Base-by-base conservation (phyloP, 345 rosid genomes). In the Citrus unshiu region DNA sequence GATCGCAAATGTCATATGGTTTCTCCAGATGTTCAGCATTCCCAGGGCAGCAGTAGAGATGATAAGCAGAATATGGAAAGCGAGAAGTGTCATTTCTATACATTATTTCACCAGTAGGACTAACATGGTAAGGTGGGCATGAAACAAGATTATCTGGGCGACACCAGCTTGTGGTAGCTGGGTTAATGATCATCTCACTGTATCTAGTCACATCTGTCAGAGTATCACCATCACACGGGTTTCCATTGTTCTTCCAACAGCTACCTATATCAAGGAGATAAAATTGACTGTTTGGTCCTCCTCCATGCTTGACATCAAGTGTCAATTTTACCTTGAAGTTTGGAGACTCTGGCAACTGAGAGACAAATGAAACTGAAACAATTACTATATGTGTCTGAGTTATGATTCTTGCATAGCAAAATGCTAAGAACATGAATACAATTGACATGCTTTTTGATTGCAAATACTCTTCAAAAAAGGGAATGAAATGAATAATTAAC, bases 211-310 rank as follows among this genome's bases (percentile, higher is more conserved):
- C 91, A 70, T 90, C 92, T 21, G 91, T 87, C 24, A 80, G 77
- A 24, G 85, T 90, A 75, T 90, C 83, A 10, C 91, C 90, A 80
- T 90, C 79, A 76, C 92, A 87, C 9, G 78, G 85, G 34, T 82
- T 14, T 69, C 94, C 92, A 29, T 76, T 77, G 83, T 90, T 90
- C 78, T 90, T 90, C 92, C 92, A 89, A 78, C 94, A 89, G 68
- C 89, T 85, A 77, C 91, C 92, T 0, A 89, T 90, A 80, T 90
- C 92, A 30, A 89, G 82, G 18, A 89, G 81, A 76, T 89, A 89
- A 75, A 89, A 87, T 37, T 91, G 91, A 78, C 87, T 81, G 80
- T 81, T 84, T 34, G 83, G 59, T 49, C 91, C 91, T 76, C 94
- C 91, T 9, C 90, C 92, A 16, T 34, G 87, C 79, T 83, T 89